A percentile compares a stretch with the other conserved stretches of the same genome.
phyloP scores from a whole-genome alignment of 2,329 filamentous ascomycete genomes.

The Rosellinia necatrix region DNA sequence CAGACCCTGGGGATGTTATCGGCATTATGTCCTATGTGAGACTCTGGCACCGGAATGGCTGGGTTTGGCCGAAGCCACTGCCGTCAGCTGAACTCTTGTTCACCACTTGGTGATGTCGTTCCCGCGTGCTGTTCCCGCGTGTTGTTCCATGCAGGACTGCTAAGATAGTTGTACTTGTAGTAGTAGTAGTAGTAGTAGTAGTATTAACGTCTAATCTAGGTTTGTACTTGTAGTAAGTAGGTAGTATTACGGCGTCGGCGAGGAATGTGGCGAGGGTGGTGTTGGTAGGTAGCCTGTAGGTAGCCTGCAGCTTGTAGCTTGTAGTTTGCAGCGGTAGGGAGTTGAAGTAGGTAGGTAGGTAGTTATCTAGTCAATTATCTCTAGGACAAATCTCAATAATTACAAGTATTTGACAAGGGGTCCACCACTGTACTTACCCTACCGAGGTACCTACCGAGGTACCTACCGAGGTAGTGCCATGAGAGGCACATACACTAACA shows the following conservation, averaged over 20 bases:
- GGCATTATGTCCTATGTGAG: not conserved
- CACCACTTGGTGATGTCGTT: slow-evolving; percentile 15
- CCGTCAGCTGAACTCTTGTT: slow-evolving; percentile 1
- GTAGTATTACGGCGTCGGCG: not conserved
- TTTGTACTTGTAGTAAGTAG: too few relatives aligned
- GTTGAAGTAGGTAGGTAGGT: not conserved
- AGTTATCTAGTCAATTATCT: too few relatives aligned
- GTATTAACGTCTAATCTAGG: too few relatives aligned
- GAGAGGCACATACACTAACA: not conserved
- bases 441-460: too few relatives aligned
- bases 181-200: too few relatives aligned
- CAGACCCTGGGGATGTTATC: not conserved
- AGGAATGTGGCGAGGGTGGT: not conserved
- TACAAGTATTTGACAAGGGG: not conserved
- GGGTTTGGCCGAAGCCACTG: slow-evolving; percentile 10
- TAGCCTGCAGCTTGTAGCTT: slow-evolving; percentile 10
- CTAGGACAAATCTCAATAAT: not conserved
- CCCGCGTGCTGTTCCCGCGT: not conserved
- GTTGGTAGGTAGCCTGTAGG: not conserved
- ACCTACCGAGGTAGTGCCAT: not conserved
- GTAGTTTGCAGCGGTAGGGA: not conserved
- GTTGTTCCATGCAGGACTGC: too few relatives aligned
- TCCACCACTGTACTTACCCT: too few relatives aligned
- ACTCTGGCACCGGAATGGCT: slow-evolving; percentile 1
- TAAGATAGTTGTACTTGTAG: not conserved